phyloP scores from a whole-genome alignment of 441 rosid genomes.

The Populus trichocarpa region DNA sequence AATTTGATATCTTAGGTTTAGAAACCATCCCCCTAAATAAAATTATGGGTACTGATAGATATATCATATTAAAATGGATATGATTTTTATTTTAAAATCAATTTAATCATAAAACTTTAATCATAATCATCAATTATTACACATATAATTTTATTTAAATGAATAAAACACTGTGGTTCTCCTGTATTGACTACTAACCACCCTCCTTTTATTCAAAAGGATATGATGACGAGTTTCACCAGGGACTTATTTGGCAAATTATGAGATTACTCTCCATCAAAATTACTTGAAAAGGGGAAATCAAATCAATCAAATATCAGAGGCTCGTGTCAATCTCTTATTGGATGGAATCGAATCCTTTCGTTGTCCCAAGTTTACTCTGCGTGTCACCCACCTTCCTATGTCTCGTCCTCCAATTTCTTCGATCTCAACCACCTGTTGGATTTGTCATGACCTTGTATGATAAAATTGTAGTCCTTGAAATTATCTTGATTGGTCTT shows the following conservation, averaged over 20 bases:
- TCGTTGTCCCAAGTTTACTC: too few species aligned
- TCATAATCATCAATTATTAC: too few species aligned
- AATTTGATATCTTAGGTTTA: too few species aligned
- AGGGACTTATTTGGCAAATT: neutral
- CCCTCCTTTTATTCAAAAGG: neutral
- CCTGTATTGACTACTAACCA: neutral
- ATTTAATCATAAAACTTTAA: too few species aligned
- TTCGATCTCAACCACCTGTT: neutral
- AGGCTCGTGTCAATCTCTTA: conserved; percentile 14
- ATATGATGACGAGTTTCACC: conserved; percentile 2
- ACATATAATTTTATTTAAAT: too few species aligned
- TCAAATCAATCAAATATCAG: conserved; percentile 6
- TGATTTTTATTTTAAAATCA: too few species aligned
- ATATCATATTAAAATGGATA: too few species aligned
- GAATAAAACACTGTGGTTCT: too few species aligned
- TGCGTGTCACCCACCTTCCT: conserved; percentile 15
- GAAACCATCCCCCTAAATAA: too few species aligned
- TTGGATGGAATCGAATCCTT: neutral
- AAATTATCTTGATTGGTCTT: too few species aligned
- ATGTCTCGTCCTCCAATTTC: neutral
- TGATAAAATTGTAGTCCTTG: too few species aligned
- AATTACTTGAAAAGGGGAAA: neutral
- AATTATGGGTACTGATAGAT: too few species aligned
- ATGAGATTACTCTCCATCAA: neutral
- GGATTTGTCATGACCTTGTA: neutral